These are phyloP conservation scores for Fraxinus floribunda DNA, from an alignment of 305 asterid species.

Conservation along the genomic window DNA sequence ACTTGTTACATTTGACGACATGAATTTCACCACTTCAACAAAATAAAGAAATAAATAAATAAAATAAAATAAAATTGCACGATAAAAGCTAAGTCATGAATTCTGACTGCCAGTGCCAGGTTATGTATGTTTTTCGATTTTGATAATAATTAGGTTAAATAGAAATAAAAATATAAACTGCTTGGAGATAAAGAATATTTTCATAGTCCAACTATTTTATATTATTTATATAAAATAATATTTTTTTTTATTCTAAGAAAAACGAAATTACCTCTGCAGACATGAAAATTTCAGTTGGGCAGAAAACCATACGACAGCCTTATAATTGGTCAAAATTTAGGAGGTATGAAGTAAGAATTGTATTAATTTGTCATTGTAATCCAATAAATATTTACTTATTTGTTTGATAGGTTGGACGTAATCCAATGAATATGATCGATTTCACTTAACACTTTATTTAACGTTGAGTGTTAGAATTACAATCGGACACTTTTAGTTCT, in stretches of 20 bases:
- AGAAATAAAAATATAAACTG: too few relatives aligned
- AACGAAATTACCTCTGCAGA: background rate
- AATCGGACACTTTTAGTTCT: too few relatives aligned
- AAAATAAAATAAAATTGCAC: background rate
- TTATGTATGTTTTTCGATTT: background rate
- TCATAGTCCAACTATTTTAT: too few relatives aligned
- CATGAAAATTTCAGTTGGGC: background rate
- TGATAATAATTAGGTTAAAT: background rate
- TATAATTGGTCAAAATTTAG: background rate
- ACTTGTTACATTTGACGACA: background rate
- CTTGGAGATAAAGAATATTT: too few relatives aligned
- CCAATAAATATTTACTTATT: too few relatives aligned
- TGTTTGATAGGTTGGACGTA: too few relatives aligned
- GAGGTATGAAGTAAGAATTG: background rate
- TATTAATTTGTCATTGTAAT: too few relatives aligned
- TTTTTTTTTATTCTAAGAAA: background rate
- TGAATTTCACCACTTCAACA: background rate
- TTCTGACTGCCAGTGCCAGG: background rate
- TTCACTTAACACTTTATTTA: too few relatives aligned
- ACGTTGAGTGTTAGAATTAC: too few relatives aligned
- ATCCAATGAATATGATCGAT: too few relatives aligned
- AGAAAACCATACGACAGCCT: background rate
- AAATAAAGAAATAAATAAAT: too few relatives aligned
- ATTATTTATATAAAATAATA: too few relatives aligned
- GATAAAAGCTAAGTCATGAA: background rate